Conservation (phyloP, 2,329 filamentous ascomycete species). For the Diaporthe ilicicola region DNA sequence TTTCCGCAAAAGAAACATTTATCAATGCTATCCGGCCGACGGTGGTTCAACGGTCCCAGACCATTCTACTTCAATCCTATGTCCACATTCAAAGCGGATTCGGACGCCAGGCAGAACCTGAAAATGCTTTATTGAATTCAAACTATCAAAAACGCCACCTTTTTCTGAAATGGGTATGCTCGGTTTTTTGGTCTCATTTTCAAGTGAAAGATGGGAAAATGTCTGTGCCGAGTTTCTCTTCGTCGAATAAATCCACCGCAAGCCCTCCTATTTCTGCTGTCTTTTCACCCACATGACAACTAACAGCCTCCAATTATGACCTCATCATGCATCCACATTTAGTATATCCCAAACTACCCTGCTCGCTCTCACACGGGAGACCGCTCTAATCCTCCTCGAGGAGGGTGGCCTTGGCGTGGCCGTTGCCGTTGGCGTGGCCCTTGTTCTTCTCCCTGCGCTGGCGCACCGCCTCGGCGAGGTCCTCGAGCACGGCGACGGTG, state of each 20-base stretch:
- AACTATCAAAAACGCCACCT: constrained; percentile 14
- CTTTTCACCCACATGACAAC: background rate
- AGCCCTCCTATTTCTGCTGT: background rate
- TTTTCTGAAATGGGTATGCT: background rate
- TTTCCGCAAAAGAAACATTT: too few relatives aligned
- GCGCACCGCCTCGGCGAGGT: constrained; percentile 85
- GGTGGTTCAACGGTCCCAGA: too few relatives aligned
- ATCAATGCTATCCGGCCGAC: too few relatives aligned
- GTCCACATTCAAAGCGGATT: too few relatives aligned
- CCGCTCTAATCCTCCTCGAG: constrained; percentile 59
- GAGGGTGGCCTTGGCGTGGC: constrained; percentile 51
- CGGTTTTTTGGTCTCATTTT: background rate
- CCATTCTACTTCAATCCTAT: too few relatives aligned
- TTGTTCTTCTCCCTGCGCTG: constrained; percentile 69
- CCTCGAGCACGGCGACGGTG: constrained; percentile 82
- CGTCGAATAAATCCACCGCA: background rate
- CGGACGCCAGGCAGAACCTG: too few relatives aligned
- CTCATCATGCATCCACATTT: too few relatives aligned
- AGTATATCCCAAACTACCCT: background rate
- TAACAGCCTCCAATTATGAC: background rate
- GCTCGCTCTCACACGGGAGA: background rate
- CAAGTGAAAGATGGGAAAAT: background rate
- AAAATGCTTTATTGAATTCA: background rate
- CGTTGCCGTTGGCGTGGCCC: constrained; percentile 42
- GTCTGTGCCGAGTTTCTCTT: background rate